Evolutionary conservation across 192 early-diverging fungal genomes (phyloP).

Genomic region (Rhizophagus sp.): DNA sequence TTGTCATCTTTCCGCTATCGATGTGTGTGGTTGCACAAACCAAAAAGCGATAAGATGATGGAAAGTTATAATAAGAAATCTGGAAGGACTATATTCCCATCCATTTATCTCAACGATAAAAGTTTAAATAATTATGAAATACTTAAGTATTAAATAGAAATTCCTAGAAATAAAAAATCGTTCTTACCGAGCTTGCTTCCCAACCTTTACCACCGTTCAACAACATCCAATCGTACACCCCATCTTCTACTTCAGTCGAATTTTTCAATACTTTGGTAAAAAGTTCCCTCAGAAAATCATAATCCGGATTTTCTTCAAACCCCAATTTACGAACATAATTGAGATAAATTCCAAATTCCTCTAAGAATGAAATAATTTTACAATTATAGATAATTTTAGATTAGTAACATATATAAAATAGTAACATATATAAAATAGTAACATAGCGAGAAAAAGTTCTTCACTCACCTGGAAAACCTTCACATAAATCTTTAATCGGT

Average conservation of each 20-base stretch:
- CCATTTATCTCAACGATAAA: not conserved
- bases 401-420: not conserved
- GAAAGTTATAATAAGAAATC: not conserved
- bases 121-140: not conserved
- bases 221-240: constrained; percentile 93
- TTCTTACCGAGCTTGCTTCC: constrained; percentile 39
- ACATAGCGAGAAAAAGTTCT: not conserved
- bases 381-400: not conserved
- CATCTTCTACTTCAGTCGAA: constrained; percentile 80
- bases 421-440: not conserved
- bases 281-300: constrained; percentile 86
- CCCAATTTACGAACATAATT: constrained; percentile 88
- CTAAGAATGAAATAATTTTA: constrained; percentile 32
- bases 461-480: constrained; percentile 74
- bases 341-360: constrained; percentile 90
- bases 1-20: constrained; percentile 32
- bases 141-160: not conserved
- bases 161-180: not conserved
- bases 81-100: not conserved
- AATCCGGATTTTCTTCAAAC: constrained; percentile 98
- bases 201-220: constrained; percentile 60
- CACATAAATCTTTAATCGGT: constrained; percentile 85
- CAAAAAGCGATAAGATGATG: constrained; percentile 26
- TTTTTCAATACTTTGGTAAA: constrained; percentile 77
- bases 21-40: constrained; percentile 7